Evolutionary conservation across 2,329 filamentous ascomycete genomes (phyloP), one percentile per base, ranked within the genome.

Genomic region (Penicillium aurantiogriseum): DNA sequence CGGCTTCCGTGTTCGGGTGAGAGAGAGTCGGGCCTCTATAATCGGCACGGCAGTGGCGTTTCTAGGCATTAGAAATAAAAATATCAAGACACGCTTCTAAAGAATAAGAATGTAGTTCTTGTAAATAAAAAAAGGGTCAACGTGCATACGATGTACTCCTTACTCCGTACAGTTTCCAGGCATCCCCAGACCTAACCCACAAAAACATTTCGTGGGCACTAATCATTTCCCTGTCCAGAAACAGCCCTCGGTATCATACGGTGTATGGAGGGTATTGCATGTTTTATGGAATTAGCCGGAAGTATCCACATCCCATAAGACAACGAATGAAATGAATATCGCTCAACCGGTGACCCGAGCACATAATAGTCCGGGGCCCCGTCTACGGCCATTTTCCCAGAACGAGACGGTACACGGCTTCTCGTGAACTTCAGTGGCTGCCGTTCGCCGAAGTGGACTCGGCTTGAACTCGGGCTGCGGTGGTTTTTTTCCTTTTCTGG

Each of bases 361-460:
- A 42, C 33, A 52, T 39, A 21, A 40, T 59, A 64, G 59, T 63
- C 62, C 58, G 62, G 62, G 62, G 44, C 60, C 60, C 62, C 58
- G 43, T 59, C 39, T 49, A 44, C 60, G 62, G 61, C 31, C 52
- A 57, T 57, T 58, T 63, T 55, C 33, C 62, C 58, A 58, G 62
- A 62, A 64, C 39, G 40, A 57, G 60, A 53, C 51, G 23, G 40
- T 13, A 31, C 35, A 57, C 56, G 51, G 45, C 43, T 27, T 59
- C 53, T 33, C 25, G n/a, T 13, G 17, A 19, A 23, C 43, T 50
- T 54, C 53, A 57, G 38, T 61, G 57, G 59, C 49, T 59, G 45
- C 39, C 40, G 25, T 27, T 35, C 36, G 56, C 62, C 62, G 60
- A 64, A 45, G 58, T 60, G 62, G 60, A 56, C 39, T 63, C 56